Evolutionary conservation across 2,329 filamentous ascomycete species (phyloP), one percentile per base, ranked within the genome.

Genomic region (Penicillium sp.): DNA sequence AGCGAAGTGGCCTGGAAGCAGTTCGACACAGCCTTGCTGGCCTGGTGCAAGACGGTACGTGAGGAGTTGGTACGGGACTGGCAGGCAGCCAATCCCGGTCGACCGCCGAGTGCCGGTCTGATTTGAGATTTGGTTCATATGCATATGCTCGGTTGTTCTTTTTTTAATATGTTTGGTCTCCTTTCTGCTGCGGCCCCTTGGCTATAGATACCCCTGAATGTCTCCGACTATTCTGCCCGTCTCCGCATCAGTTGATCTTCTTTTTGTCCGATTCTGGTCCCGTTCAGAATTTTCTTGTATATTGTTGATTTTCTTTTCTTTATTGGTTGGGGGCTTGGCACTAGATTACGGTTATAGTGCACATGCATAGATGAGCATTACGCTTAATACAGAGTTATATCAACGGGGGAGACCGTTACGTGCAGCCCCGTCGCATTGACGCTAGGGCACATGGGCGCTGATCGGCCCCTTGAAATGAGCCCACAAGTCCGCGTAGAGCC

Each of bases 41-140:
- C 82, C 63, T 98, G 93, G 93, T 90, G 87, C 69, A 80, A 78
- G 57, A 84, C 81, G 49, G 89, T 96, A 6, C 80, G 93, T 29
- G 84, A 88, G 66, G 92, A 97, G 74, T 82, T 97, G 57, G 80
- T 85, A 35, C 78, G 80, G 41, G 92, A 96, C 63, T 86, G 82
- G 79, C 76, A 74, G 64, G 68, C 57, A 33, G 55, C 63, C 42
- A 72, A 72, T 41, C 56, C 58, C 12, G 56, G 59, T 12, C 59
- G 62, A 20, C 59, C 57, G 9, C 56, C 55, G 3, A 57, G 55
- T 46, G 63, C 60, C 44, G 54, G 55, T 40, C 47, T 60, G 41
- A 61, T 61, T 54, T 61, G 38, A 59, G 29, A 32, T 4, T 23
- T 10, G 13, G n/a, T 24, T 44, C 35, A 42, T 31, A 9, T 50